Base-by-base conservation (phyloP, 2,329 filamentous ascomycete species). In the Claviceps sp. region DNA sequence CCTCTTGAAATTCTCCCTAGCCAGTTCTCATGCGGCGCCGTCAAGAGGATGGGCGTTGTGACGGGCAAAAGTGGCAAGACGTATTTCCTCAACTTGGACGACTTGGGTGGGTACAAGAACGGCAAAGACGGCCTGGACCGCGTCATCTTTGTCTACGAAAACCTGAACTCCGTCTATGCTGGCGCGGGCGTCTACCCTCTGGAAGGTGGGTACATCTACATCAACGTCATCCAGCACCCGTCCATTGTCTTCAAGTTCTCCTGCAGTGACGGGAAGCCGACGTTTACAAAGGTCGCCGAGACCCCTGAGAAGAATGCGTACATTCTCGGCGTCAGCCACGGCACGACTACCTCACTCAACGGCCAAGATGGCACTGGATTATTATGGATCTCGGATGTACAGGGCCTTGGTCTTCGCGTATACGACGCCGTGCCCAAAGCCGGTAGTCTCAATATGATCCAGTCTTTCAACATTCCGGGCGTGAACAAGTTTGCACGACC, bases 231-330 rank as follows among this genome's bases (percentile, higher is more conserved):
- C 50, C 70, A 74, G 57, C 75, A 74, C 57, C 70, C 72, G 14
- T 76, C 76, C 0, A 70, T 76, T 48, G 75, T 78, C 18, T 81
- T 79, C 68, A 76, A 79, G 56, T 81, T 81, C 59, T 71, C 72
- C 2, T 79, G 75, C 59, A 65, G 69, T 54, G 63, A 65, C 22
- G 77, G 76, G 3, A 68, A 73, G 9, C 73, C 77, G 0, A 69
- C 70, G 2, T 80, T 82, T 49, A 72, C 74, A 22, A 74, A 76
- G 57, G 72, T 78, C 1, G 73, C 73, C 4, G 70, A 74, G 51
- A 74, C 70, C 3, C 68, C 71, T 0, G 69, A 72, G 22, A 67
- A 61, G 43, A 79, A 78, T 48, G 74, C 76, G 0, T 73, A 72
- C 52, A 68, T 74, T 48, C 70, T 81, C 0, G 78, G 78, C 30